Base-by-base conservation (phyloP, 345 rosid genomes). In the Orychophragmus violaceus region DNA sequence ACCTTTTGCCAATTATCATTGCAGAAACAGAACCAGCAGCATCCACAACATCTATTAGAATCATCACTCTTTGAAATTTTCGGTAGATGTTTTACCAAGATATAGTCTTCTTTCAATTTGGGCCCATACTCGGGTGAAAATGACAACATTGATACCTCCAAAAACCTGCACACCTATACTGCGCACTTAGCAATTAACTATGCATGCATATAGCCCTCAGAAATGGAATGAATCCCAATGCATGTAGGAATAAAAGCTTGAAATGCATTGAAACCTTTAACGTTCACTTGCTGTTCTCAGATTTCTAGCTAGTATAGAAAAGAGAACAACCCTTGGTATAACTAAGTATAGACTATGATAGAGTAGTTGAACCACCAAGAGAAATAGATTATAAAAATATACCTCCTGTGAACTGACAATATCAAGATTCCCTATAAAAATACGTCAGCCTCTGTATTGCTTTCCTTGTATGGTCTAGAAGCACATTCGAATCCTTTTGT, bases 111-210 rank as follows among this genome's bases (percentile, higher is more conserved):
- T 90, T n/a, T n/a, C n/a, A n/a, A n/a, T n/a, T n/a, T n/a, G n/a
- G n/a, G n/a, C n/a, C n/a, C n/a, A n/a, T n/a, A 94, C 77, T 94
- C 96, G 6, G 91, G 89, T 68, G 82, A 80, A 75, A 94, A 90
- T 62, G 97, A 94, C 84, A 94, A 66, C 71, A 80, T 88, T 44
- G 99, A 94, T 65, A 88, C 99, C 83, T 94, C 97, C 85, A 94
- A 75, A 76, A 94, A 94, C 81, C 83, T 90, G 89, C 99, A 94
- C 63, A 94, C 99, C 99, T 94, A 68, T 66, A 75, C 29, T 65
- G 59, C 32, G 30, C 76, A 58, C 57, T 69, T 48, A 60, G 77
- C 64, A 65, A 58, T 41, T 17, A 84, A 77, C 72, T 39, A 64
- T 42, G 48, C 28, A 68, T 48, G 59, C 51, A 41, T 37, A 45